Evolutionary conservation across 1,284 basidiomycete species (phyloP).

Genomic region (Microbotryum intermedium): DNA sequence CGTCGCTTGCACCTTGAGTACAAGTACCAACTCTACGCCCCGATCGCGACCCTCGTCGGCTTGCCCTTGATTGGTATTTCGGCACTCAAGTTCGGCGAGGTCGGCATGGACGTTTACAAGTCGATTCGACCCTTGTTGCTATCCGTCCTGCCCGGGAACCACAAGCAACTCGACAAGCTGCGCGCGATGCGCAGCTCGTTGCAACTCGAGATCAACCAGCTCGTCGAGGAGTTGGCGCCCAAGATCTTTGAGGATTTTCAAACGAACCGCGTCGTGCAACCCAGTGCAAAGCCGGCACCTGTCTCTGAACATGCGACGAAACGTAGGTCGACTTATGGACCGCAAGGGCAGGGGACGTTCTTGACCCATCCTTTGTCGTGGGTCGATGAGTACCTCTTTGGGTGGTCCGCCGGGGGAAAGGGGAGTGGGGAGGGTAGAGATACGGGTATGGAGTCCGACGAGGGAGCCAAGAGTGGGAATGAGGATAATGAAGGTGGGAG

Average conservation of each 20-base stretch:
- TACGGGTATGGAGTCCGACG: neutral
- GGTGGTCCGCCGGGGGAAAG: slow-evolving; percentile 54
- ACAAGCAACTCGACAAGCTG: slow-evolving; percentile 69
- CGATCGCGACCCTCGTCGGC: slow-evolving; percentile 64
- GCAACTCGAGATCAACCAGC: slow-evolving; percentile 73
- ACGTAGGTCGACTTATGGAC: slow-evolving; percentile 33
- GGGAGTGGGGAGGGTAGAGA: no score
- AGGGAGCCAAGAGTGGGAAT: neutral
- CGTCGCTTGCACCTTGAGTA: slow-evolving; percentile 55
- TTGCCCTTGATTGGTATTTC: slow-evolving; percentile 88
- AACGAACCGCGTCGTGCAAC: slow-evolving; percentile 69
- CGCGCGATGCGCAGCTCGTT: slow-evolving; percentile 71
- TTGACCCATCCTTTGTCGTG: slow-evolving; percentile 56
- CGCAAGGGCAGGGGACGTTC: slow-evolving; percentile 31
- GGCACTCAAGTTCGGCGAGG: slow-evolving; percentile 96
- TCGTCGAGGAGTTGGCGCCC: slow-evolving; percentile 71
- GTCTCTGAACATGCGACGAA: slow-evolving; percentile 41
- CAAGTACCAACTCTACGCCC: slow-evolving; percentile 64
- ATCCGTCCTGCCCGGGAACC: slow-evolving; percentile 83
- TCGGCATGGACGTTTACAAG: slow-evolving; percentile 98
- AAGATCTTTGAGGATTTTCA: slow-evolving; percentile 82
- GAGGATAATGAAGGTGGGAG: slow-evolving; percentile 30
- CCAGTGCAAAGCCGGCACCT: slow-evolving; percentile 70
- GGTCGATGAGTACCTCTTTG: slow-evolving; percentile 65
- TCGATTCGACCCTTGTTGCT: slow-evolving; percentile 86